A percentile compares a stretch with the other conserved stretches of the same genome.
phyloP scores from a whole-genome alignment of 148 eudicot species.

The Vaccinium darrowii region DNA sequence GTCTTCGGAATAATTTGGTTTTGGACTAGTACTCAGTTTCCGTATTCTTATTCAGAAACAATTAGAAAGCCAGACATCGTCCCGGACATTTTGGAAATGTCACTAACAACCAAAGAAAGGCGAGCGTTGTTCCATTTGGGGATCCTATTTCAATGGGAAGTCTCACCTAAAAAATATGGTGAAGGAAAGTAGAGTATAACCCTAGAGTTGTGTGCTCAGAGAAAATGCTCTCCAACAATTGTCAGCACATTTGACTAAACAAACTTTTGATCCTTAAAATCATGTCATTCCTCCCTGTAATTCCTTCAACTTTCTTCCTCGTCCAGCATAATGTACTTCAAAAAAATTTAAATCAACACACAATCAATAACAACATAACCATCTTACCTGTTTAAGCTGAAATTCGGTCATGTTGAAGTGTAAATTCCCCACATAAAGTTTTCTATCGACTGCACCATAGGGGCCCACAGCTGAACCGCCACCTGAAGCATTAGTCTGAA shows the following conservation, averaged over 20 bases:
- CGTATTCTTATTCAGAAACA: neutral
- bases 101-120: neutral
- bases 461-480: slow-evolving; percentile 72
- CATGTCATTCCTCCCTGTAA: neutral
- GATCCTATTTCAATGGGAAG: neutral
- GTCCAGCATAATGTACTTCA: neutral
- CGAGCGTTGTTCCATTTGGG: neutral
- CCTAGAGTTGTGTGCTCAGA: too few species aligned
- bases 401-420: slow-evolving; percentile 96
- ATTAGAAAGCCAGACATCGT: neutral
- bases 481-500: slow-evolving; percentile 74
- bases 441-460: slow-evolving; percentile 91
- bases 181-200: neutral
- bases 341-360: neutral
- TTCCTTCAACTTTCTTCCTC: neutral
- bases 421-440: slow-evolving; percentile 89
- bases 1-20: neutral
- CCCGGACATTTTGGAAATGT: neutral
- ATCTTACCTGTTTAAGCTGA: slow-evolving; percentile 54
- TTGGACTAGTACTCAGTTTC: neutral
- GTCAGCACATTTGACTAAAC: too few species aligned
- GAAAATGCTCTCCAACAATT: too few species aligned
- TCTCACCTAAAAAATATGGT: neutral
- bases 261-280: neutral
- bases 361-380: too few species aligned